These are phyloP conservation scores for Phytophthora crassamura DNA, from an alignment of 352 stramenopile genomes.

Conservation along the genomic window DNA sequence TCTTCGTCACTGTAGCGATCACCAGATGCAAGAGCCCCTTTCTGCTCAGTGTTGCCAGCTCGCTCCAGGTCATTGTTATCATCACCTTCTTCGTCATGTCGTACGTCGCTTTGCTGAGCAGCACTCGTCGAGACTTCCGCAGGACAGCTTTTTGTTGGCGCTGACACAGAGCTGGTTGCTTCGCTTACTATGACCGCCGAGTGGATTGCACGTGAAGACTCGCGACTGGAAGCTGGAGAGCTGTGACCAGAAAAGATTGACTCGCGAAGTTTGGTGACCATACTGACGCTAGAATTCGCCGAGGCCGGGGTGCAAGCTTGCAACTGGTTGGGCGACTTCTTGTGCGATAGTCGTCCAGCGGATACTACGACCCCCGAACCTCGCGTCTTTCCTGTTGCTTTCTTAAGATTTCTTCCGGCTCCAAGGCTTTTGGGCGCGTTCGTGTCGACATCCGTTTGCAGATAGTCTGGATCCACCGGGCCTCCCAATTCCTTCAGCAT, in stretches of 20 bases:
- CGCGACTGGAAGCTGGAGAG: slow-evolving; percentile 3
- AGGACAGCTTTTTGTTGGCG: too few relatives aligned
- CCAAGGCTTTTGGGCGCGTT: slow-evolving; percentile 1
- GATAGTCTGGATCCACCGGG: slow-evolving; percentile 53
- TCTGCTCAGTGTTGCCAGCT: slow-evolving; percentile 13
- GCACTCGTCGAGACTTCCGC: too few relatives aligned
- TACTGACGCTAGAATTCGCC: slow-evolving; percentile 32
- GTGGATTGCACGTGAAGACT: slow-evolving; percentile 17
- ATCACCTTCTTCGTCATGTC: slow-evolving; percentile 13
- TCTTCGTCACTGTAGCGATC: slow-evolving; percentile 61
- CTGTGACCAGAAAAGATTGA: slow-evolving; percentile 51
- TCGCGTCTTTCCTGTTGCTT: slow-evolving; percentile 1
- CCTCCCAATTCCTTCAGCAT: slow-evolving; percentile 80
- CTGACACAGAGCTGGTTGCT: too few relatives aligned
- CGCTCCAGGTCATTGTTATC: slow-evolving; percentile 36
- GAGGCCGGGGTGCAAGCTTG: background rate
- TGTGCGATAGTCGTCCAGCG: background rate
- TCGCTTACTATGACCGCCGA: background rate
- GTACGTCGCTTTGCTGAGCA: too few relatives aligned
- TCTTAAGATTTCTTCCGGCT: background rate
- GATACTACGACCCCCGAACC: slow-evolving; percentile 1
- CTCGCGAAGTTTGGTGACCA: slow-evolving; percentile 64
- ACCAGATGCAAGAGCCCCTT: slow-evolving; percentile 19
- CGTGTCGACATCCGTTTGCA: slow-evolving; percentile 23
- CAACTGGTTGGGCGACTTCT: slow-evolving; percentile 15